Evolutionary conservation across 176 grass and related monocot species (phyloP).

Genomic region (Secale cereale): DNA sequence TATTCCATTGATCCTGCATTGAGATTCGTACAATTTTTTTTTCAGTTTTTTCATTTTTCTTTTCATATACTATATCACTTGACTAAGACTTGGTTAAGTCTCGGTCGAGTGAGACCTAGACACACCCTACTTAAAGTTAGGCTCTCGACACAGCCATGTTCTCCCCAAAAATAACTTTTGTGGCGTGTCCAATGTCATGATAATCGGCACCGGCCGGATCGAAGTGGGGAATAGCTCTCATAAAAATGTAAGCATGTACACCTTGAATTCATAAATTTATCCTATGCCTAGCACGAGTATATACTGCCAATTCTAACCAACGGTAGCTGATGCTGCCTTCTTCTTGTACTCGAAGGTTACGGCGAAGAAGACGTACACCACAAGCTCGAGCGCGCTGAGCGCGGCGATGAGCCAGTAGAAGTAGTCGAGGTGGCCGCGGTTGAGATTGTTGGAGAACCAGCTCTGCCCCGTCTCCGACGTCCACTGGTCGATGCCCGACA

Average conservation of each 20-base stretch:
- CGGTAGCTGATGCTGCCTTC: neutral
- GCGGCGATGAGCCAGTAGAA: constrained; percentile 50
- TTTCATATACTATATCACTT: no score
- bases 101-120: no score
- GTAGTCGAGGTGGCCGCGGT: constrained; percentile 46
- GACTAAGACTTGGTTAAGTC: no score
- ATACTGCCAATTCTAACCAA: neutral
- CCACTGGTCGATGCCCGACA: constrained; percentile 20
- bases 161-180: no score
- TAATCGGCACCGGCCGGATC: no score
- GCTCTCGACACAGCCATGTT: no score
- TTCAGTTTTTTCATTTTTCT: no score
- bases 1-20: no score
- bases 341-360: constrained; percentile 42
- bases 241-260: neutral
- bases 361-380: constrained; percentile 33
- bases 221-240: neutral
- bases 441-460: constrained; percentile 54
- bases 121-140: no score
- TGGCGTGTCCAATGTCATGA: no score
- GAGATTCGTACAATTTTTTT: no score
- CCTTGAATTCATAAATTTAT: neutral
- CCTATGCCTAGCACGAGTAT: neutral
- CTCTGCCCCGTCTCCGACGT: constrained; percentile 23
- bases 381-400: constrained; percentile 41